Evolutionary conservation across 306 rosid species (phyloP).

Genomic region (Bauhinia variegata): DNA sequence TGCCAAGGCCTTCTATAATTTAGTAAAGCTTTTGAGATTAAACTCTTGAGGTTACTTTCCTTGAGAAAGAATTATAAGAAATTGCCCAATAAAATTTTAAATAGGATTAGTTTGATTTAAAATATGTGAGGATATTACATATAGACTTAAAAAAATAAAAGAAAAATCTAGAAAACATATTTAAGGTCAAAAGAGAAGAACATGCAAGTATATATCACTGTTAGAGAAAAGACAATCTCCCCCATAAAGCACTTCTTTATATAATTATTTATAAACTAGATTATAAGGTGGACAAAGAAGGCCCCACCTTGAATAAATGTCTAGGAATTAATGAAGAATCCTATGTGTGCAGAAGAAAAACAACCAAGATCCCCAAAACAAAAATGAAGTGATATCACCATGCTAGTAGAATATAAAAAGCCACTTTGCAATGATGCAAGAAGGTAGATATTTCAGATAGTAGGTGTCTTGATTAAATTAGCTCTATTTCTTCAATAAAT

Average conservation of each 20-base stretch:
- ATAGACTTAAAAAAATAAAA: no score
- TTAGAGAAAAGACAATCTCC: slow-evolving; percentile 8
- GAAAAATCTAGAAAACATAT: neutral
- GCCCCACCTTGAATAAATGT: slow-evolving; percentile 37
- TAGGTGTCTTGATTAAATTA: neutral
- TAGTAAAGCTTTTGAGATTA: no score
- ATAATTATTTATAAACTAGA: slow-evolving; percentile 2
- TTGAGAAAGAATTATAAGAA: no score
- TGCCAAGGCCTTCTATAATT: neutral
- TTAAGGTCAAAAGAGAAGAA: neutral
- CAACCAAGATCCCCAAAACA: slow-evolving; percentile 10
- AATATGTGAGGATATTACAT: no score
- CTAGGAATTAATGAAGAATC: slow-evolving; percentile 40
- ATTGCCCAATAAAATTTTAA: no score
- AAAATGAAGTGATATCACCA: no score
- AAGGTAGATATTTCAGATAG: neutral
- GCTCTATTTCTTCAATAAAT: neutral
- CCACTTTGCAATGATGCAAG: neutral
- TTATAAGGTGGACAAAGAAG: slow-evolving; percentile 32
- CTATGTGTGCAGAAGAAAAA: slow-evolving; percentile 31
- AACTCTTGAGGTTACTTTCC: no score
- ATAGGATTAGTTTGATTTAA: no score
- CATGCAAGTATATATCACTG: no score
- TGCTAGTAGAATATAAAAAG: no score
- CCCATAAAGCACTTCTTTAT: slow-evolving; percentile 10